These are phyloP conservation scores for Geotrichum fermentans DNA, from an alignment of 1,139 yeast genomes.

Conservation along the genomic window DNA sequence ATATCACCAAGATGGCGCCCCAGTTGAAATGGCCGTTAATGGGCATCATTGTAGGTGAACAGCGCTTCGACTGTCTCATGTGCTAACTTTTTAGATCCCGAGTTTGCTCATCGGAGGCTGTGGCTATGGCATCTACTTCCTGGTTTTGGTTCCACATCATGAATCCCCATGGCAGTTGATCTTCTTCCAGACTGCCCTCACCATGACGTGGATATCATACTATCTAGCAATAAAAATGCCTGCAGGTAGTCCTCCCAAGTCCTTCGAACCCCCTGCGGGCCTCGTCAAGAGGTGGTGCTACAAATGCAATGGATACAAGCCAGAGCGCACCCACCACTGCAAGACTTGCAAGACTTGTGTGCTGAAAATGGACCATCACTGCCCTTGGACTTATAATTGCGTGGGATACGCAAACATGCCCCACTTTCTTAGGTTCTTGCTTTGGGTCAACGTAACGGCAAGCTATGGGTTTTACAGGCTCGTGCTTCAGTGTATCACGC, in stretches of 20 bases:
- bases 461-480: conserved; percentile 47
- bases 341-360: conserved; percentile 52
- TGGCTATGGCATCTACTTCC: conserved; percentile 62
- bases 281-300: conserved; percentile 60
- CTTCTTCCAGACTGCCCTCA: conserved; percentile 46
- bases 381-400: conserved; percentile 84
- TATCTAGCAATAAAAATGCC: conserved; percentile 50
- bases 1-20: conserved; percentile 24
- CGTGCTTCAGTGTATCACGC: conserved; percentile 40
- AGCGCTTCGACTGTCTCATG: not conserved
- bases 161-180: conserved; percentile 43
- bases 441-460: conserved; percentile 60
- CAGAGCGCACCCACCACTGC: conserved; percentile 79
- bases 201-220: conserved; percentile 70
- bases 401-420: conserved; percentile 78
- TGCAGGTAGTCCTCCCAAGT: conserved; percentile 57
- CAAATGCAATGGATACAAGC: conserved; percentile 63
- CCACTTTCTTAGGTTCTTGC: conserved; percentile 72
- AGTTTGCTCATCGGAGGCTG: conserved; percentile 51
- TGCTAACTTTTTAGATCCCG: conserved; percentile 50
- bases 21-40: conserved; percentile 33
- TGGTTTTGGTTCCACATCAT: conserved; percentile 47
- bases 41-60: conserved; percentile 29
- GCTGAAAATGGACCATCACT: conserved; percentile 79
- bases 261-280: conserved; percentile 38